Conservation (phyloP, 345 rosid genomes). For the Populus simonii region DNA sequence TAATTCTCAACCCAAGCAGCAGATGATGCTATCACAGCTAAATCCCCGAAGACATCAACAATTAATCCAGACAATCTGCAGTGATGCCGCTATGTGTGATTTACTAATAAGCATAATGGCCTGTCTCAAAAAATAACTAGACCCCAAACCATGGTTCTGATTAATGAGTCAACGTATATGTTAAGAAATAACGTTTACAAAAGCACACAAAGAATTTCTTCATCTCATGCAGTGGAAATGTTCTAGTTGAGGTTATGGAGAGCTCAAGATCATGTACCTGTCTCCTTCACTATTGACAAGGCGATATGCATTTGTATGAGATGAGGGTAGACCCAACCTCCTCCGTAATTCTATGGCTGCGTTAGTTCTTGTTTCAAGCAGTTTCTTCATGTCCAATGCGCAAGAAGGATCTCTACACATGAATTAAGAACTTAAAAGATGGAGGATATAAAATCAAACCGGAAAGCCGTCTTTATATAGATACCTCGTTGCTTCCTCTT, state of each 20-base stretch:
- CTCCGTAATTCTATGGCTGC: constrained; percentile 57
- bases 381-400: constrained; percentile 70
- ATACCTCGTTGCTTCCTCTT: constrained; percentile 71
- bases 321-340: constrained; percentile 69
- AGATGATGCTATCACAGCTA: constrained; percentile 90
- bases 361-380: constrained; percentile 65
- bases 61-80: constrained; percentile 82
- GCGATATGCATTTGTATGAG: constrained; percentile 70
- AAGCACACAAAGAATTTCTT: not conserved
- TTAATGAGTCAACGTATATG: not conserved
- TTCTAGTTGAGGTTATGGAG: not conserved
- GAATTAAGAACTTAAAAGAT: constrained; percentile 9
- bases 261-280: constrained; percentile 42
- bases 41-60: constrained; percentile 82
- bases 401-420: constrained; percentile 67
- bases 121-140: not conserved
- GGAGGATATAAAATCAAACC: constrained; percentile 1
- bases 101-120: constrained; percentile 8
- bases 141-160: not conserved
- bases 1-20: constrained; percentile 97
- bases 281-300: constrained; percentile 90
- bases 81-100: constrained; percentile 4
- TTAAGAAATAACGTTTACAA: not conserved
- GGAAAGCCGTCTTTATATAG: not conserved
- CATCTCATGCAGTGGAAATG: not conserved